Evolutionary conservation across 805 yeast species (phyloP).

Genomic region (Yamadazyma sp.): DNA sequence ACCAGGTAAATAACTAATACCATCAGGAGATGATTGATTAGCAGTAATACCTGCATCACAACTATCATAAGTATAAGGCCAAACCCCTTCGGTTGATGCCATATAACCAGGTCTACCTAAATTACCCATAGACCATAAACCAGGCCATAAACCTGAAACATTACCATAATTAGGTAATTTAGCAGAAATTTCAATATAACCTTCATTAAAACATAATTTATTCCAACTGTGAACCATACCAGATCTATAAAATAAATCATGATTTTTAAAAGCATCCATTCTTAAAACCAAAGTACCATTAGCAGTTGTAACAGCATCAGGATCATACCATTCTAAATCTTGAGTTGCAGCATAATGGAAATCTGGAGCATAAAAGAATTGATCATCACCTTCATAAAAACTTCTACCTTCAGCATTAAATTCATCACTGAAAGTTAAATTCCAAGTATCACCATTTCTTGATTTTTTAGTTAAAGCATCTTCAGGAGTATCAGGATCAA

Average conservation of each 20-base stretch:
- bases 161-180: conserved; percentile 35
- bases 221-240: conserved; percentile 43
- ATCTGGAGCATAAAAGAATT: conserved; percentile 40
- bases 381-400: conserved; percentile 44
- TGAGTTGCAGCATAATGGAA: conserved; percentile 40
- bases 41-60: conserved; percentile 42
- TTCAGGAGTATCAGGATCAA: conserved; percentile 42
- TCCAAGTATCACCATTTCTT: conserved; percentile 30
- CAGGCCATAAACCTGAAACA: conserved; percentile 40
- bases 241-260: conserved; percentile 34
- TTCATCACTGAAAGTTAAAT: conserved; percentile 39
- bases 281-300: conserved; percentile 34
- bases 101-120: conserved; percentile 38
- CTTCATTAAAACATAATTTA: conserved; percentile 36
- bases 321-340: conserved; percentile 45
- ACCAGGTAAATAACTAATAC: conserved; percentile 39
- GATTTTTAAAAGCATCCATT: conserved; percentile 38
- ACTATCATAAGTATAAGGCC: conserved; percentile 40
- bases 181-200: conserved; percentile 30
- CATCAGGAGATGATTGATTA: conserved; percentile 40
- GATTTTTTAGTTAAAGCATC: conserved; percentile 22
- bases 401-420: conserved; percentile 43
- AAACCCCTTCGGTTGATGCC: conserved; percentile 37
- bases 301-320: conserved; percentile 40
- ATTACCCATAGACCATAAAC: conserved; percentile 42